A percentile compares a stretch with the other conserved stretches of the same genome.
Evolutionary conservation across 2,329 filamentous ascomycete genomes (phyloP).

Genomic region (Paraphoma chrysanthemicola): DNA sequence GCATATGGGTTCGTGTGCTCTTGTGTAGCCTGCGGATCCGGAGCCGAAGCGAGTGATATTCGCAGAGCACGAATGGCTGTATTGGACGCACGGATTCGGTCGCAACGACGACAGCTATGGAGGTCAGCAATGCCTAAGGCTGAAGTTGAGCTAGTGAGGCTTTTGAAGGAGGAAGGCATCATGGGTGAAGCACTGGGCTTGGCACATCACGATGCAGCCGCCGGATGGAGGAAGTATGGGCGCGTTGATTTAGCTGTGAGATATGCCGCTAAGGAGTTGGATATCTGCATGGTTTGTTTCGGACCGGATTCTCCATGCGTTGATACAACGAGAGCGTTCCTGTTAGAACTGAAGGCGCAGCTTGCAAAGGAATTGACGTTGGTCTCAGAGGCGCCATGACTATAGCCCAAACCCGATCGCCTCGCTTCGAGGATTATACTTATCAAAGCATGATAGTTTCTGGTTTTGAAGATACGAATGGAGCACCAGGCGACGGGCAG

Average conservation of each 20-base stretch:
- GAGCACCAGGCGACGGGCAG: no score
- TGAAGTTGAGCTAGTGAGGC: constrained; percentile 17
- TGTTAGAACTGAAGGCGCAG: not conserved
- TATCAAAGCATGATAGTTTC: no score
- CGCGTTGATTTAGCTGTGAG: constrained; percentile 15
- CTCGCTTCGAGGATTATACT: no score
- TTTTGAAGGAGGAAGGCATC: constrained; percentile 23
- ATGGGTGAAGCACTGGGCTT: constrained; percentile 25
- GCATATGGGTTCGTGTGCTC: constrained; percentile 30
- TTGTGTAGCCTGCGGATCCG: constrained; percentile 34
- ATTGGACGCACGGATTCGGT: constrained; percentile 20
- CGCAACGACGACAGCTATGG: constrained; percentile 18
- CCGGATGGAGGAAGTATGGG: constrained; percentile 20
- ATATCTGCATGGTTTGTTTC: constrained; percentile 17
- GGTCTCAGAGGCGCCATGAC: not conserved
- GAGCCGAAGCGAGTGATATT: constrained; percentile 10
- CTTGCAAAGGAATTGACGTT: not conserved
- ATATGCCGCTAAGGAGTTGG: constrained; percentile 18
- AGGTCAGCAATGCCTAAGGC: constrained; percentile 14
- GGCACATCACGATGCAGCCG: constrained; percentile 25
- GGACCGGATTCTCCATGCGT: constrained; percentile 15
- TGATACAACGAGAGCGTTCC: constrained; percentile 8
- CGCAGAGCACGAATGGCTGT: constrained; percentile 21
- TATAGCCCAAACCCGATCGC: no score
- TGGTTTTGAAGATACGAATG: no score